These are phyloP conservation scores for Prunus salicina DNA, from an alignment of 306 rosid species.

Conservation along the genomic window DNA sequence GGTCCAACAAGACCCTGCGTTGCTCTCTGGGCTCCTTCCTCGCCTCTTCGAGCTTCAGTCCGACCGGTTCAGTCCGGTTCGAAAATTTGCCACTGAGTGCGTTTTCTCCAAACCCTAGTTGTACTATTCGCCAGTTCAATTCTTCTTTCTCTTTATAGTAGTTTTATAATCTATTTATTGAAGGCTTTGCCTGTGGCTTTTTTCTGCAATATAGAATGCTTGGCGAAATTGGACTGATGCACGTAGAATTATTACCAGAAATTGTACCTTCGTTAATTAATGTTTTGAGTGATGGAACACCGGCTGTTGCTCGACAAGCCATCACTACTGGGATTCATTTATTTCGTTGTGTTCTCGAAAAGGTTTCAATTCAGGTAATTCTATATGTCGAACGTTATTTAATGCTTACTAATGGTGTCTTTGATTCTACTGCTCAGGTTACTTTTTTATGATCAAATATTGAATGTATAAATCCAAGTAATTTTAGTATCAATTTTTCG, in stretches of 20 bases:
- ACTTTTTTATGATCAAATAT: background rate
- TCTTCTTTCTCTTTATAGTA: background rate
- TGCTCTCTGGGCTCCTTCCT: conserved; percentile 76
- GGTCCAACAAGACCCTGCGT: conserved; percentile 54
- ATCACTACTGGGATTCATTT: conserved; percentile 53
- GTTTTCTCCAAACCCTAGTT: conserved; percentile 9
- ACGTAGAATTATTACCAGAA: conserved; percentile 66
- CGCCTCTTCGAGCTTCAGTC: conserved; percentile 60
- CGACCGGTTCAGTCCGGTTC: conserved; percentile 79
- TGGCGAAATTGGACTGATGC: conserved; percentile 80
- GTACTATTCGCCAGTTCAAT: background rate
- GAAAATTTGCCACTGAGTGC: conserved; percentile 75
- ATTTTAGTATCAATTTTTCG: background rate
- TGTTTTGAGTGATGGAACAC: conserved; percentile 62
- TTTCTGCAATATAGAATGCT: conserved; percentile 53
- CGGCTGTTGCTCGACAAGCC: conserved; percentile 85
- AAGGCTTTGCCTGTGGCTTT: background rate
- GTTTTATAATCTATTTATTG: background rate
- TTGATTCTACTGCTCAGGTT: background rate
- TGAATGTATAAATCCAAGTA: background rate
- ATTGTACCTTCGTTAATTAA: conserved; percentile 65
- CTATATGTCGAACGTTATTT: background rate
- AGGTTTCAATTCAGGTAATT: conserved; percentile 72
- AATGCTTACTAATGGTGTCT: background rate
- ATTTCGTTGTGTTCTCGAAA: conserved; percentile 62